phyloP scores from a whole-genome alignment of 1,139 yeast genomes.

The Arxiozyma heterogenica region DNA sequence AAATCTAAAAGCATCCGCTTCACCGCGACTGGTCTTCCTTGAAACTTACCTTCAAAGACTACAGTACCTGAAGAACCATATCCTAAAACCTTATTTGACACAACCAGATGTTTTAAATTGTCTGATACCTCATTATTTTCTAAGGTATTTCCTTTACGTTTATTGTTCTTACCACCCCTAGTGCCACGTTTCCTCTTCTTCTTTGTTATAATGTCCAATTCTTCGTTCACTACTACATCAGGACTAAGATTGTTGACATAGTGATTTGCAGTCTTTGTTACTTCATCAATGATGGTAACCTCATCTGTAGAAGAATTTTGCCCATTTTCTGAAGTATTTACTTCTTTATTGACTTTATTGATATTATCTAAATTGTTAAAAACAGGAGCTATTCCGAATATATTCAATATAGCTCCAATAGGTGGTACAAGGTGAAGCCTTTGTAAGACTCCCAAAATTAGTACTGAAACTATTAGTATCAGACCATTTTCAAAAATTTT shows the following conservation, averaged over 20 bases:
- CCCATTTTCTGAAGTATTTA: neutral
- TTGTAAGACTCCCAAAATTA: slow-evolving; percentile 32
- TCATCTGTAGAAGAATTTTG: neutral
- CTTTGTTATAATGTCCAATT: slow-evolving; percentile 6
- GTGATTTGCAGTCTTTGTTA: neutral
- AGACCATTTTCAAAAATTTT: slow-evolving; percentile 45
- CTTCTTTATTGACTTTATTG: slow-evolving; percentile 13
- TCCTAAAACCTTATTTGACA: slow-evolving; percentile 72
- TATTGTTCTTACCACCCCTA: slow-evolving; percentile 70
- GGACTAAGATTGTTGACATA: neutral
- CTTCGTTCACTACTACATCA: neutral
- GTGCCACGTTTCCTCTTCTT: slow-evolving; percentile 74
- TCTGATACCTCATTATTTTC: slow-evolving; percentile 17
- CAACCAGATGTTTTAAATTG: slow-evolving; percentile 41
- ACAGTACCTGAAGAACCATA: slow-evolving; percentile 97
- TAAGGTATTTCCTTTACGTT: slow-evolving; percentile 29
- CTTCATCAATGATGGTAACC: neutral
- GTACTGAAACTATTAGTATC: slow-evolving; percentile 34
- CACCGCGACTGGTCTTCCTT: slow-evolving; percentile 89
- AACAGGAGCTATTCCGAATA: slow-evolving; percentile 24
- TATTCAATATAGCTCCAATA: slow-evolving; percentile 27
- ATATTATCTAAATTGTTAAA: slow-evolving; percentile 7
- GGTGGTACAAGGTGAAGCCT: slow-evolving; percentile 37
- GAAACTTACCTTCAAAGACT: slow-evolving; percentile 83
- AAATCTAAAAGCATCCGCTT: slow-evolving; percentile 89